These are phyloP conservation scores for Jacaranda mimosifolia DNA, from an alignment of 257 asterid genomes.

Conservation along the genomic window DNA sequence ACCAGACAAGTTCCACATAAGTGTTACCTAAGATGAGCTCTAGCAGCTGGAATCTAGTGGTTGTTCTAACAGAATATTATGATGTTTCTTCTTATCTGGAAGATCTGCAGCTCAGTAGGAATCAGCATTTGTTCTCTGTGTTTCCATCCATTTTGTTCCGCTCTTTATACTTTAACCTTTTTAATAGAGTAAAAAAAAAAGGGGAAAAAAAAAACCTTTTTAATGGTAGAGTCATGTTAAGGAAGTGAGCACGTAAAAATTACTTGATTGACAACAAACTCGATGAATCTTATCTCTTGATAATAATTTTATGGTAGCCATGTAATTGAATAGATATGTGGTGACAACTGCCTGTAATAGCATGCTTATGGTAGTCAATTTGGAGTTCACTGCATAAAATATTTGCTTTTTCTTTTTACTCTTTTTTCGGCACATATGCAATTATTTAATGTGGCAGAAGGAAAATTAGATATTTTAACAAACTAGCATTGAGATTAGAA, in stretches of 20 bases:
- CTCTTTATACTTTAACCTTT: not conserved
- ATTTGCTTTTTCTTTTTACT: not conserved
- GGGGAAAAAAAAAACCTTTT: too few species aligned
- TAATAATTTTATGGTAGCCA: not conserved
- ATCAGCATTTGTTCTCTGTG: not conserved
- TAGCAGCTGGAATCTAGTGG: too few species aligned
- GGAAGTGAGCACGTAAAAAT: not conserved
- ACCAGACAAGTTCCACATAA: too few species aligned
- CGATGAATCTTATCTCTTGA: not conserved
- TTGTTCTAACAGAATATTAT: too few species aligned
- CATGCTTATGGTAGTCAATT: not conserved
- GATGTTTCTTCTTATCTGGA: too few species aligned
- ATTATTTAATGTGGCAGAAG: not conserved
- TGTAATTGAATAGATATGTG: not conserved
- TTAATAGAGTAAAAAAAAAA: too few species aligned
- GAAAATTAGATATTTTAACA: not conserved
- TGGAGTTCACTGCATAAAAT: not conserved
- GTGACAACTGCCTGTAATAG: slow-evolving; percentile 10
- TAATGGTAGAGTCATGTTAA: not conserved
- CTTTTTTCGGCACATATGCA: not conserved
- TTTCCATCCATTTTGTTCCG: not conserved
- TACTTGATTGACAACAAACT: not conserved
- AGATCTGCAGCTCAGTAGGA: too few species aligned
- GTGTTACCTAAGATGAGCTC: too few species aligned
- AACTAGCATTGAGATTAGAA: not conserved